A percentile compares a stretch with the other conserved stretches of the same genome.
Evolutionary conservation across 1,284 basidiomycete species (phyloP).

Genomic region (Omphalotus olearius): DNA sequence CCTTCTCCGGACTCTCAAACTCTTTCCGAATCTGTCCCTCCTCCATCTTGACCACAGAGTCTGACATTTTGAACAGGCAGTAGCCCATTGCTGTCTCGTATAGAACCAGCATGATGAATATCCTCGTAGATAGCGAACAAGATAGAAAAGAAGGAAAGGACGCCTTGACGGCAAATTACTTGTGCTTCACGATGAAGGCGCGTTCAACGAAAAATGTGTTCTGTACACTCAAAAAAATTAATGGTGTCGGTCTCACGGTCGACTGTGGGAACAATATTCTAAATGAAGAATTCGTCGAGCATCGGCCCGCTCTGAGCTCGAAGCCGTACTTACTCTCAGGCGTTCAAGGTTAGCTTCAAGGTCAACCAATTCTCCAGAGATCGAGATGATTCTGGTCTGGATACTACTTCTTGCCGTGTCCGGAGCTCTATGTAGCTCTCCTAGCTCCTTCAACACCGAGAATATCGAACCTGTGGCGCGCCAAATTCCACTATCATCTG

Average conservation of each 20-base stretch:
- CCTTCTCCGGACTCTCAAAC: constrained; percentile 88
- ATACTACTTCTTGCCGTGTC: background rate
- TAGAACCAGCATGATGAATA: constrained; percentile 70
- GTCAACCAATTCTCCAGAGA: no score
- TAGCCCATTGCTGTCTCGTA: constrained; percentile 91
- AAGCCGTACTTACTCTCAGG: background rate
- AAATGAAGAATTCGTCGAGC: no score
- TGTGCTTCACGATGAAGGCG: background rate
- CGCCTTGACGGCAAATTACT: no score
- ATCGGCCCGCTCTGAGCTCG: no score
- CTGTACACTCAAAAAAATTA: background rate
- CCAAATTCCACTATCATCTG: background rate
- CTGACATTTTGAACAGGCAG: constrained; percentile 95
- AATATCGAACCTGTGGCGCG: background rate
- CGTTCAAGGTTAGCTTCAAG: no score
- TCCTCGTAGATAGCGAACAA: background rate
- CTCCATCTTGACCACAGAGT: constrained; percentile 79
- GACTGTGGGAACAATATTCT: background rate
- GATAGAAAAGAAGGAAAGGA: constrained; percentile 2
- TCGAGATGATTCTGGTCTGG: background rate
- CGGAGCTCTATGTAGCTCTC: background rate
- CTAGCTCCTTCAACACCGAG: no score
- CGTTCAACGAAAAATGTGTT: background rate
- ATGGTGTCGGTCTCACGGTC: background rate
- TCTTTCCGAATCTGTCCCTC: constrained; percentile 87